A percentile compares a stretch with the other conserved stretches of the same genome.
Conservation (phyloP, 2,329 filamentous ascomycete genomes). For the Torrubiellomyces zombiae region DNA sequence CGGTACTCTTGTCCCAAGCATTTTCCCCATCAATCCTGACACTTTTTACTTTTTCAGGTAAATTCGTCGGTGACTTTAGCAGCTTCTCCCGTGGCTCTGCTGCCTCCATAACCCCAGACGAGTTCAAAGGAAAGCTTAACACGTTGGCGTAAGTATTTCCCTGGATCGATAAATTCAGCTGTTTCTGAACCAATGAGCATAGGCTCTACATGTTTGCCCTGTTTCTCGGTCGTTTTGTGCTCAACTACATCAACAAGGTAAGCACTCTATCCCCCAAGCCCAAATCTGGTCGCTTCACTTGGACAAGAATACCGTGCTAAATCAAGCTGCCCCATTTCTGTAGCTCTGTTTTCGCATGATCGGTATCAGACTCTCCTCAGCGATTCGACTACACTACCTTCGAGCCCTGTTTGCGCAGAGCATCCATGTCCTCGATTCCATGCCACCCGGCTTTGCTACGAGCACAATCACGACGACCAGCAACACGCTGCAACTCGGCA, state of each 20-base stretch:
- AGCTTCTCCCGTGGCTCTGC: conserved; percentile 18
- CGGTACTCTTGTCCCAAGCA: conserved; percentile 4
- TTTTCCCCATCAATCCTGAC: conserved; percentile 2
- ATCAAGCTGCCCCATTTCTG: background rate
- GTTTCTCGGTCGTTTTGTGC: conserved; percentile 47
- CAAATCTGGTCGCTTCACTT: too few relatives aligned
- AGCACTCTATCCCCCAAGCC: background rate
- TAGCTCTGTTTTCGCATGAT: conserved; percentile 44
- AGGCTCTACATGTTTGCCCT: conserved; percentile 54
- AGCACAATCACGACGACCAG: conserved; percentile 47
- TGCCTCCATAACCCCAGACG: conserved; percentile 9
- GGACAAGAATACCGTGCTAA: background rate
- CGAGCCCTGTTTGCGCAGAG: conserved; percentile 46
- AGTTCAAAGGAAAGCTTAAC: conserved; percentile 26
- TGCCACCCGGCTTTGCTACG: conserved; percentile 43
- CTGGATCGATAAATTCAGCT: background rate
- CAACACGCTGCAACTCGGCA: conserved; percentile 47
- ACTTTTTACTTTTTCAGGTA: conserved; percentile 12
- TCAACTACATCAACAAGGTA: conserved; percentile 46
- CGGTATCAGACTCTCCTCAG: conserved; percentile 43
- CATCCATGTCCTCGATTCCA: conserved; percentile 50
- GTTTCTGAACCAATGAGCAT: background rate
- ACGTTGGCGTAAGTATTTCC: conserved; percentile 23
- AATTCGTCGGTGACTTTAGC: conserved; percentile 31
- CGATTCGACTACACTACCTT: conserved; percentile 47